Evolutionary conservation across 2,329 filamentous ascomycete species (phyloP).

Genomic region (Trichoderma semiorbis): DNA sequence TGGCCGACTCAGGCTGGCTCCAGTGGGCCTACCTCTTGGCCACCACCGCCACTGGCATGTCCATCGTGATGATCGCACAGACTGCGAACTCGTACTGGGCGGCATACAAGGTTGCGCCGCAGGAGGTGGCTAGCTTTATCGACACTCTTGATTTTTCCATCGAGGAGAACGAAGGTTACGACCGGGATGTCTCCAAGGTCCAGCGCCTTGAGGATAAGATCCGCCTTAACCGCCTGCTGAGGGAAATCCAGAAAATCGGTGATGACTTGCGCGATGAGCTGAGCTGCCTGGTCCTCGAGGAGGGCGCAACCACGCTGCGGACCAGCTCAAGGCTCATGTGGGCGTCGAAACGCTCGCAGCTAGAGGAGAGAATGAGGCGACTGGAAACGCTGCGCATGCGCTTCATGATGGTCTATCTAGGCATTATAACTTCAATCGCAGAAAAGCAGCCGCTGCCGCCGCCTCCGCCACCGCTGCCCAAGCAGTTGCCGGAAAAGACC

Average conservation of each 20-base stretch:
- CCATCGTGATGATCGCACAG: slow-evolving; percentile 52
- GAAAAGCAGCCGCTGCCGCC: slow-evolving; percentile 32
- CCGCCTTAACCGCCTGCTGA: slow-evolving; percentile 53
- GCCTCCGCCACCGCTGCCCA: slow-evolving; percentile 30
- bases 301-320: slow-evolving; percentile 40
- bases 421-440: slow-evolving; percentile 45
- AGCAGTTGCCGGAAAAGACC: slow-evolving; percentile 36
- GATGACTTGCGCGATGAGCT: slow-evolving; percentile 61
- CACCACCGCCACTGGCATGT: slow-evolving; percentile 55
- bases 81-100: slow-evolving; percentile 49
- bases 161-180: slow-evolving; percentile 62
- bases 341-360: slow-evolving; percentile 50
- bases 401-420: slow-evolving; percentile 62
- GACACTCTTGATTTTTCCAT: slow-evolving; percentile 61
- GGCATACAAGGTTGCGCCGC: slow-evolving; percentile 57
- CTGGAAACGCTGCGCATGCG: slow-evolving; percentile 62
- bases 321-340: slow-evolving; percentile 53
- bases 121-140: slow-evolving; percentile 55
- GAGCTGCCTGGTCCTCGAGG: slow-evolving; percentile 49
- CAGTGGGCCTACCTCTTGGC: slow-evolving; percentile 58
- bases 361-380: slow-evolving; percentile 57
- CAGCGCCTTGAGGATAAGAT: slow-evolving; percentile 60
- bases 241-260: slow-evolving; percentile 59
- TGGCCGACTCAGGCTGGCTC: slow-evolving; percentile 49
- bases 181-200: slow-evolving; percentile 56